phyloP scores from a whole-genome alignment of 257 asterid species.

The Penstemon barbatus region DNA sequence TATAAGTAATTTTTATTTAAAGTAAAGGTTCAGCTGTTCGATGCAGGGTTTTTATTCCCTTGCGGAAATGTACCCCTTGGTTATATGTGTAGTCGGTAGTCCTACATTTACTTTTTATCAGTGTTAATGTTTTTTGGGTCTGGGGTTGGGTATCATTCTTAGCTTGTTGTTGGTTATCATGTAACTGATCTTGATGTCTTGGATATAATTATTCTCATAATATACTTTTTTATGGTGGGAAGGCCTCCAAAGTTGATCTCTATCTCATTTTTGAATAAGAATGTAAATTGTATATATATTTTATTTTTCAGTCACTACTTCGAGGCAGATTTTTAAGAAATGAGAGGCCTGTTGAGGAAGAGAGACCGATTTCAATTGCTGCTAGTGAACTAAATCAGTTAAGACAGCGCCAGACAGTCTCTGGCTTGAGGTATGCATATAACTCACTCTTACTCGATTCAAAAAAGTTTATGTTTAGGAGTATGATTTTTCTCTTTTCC shows the following conservation, averaged over 20 bases:
- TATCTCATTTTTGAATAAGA: constrained; percentile 7
- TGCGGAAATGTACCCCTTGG: no score
- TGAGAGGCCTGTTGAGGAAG: constrained; percentile 75
- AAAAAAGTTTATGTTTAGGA: neutral
- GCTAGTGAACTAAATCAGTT: constrained; percentile 82
- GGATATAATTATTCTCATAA: neutral
- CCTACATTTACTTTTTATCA: no score
- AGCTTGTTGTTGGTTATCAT: neutral
- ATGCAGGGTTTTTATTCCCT: no score
- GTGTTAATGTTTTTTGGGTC: no score
- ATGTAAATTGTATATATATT: constrained; percentile 27
- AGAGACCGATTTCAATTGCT: constrained; percentile 73
- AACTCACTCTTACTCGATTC: constrained; percentile 10
- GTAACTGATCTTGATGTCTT: constrained; percentile 1
- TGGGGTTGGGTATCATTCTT: neutral
- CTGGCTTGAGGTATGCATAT: constrained; percentile 80
- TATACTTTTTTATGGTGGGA: neutral
- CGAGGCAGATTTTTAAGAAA: constrained; percentile 90
- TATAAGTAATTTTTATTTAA: neutral
- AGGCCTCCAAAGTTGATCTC: neutral
- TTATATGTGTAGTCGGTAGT: no score
- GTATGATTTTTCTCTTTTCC: neutral
- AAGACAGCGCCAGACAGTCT: constrained; percentile 85
- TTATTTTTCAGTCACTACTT: constrained; percentile 68
- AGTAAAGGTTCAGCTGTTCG: neutral